phyloP scores from a whole-genome alignment of 2,329 filamentous ascomycete genomes.

The Trichoderma koningiopsis region DNA sequence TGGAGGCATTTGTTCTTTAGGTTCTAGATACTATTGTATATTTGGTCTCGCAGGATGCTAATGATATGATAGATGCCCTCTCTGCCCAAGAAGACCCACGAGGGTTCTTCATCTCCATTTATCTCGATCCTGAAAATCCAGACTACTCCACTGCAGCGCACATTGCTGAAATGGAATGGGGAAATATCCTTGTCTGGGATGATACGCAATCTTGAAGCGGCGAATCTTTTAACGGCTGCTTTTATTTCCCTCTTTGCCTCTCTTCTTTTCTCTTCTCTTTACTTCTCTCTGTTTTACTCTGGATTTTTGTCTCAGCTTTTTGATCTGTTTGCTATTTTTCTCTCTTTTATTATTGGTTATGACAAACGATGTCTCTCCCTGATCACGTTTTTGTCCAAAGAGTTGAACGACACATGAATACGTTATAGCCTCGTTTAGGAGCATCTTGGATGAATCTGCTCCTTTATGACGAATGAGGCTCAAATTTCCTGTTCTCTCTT shows the following conservation, averaged over 20 bases:
- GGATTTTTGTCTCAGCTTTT: background rate
- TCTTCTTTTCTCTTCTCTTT: too few relatives aligned
- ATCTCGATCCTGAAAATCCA: slow-evolving; percentile 37
- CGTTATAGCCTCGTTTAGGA: background rate
- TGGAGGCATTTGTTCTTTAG: background rate
- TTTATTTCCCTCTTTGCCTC: background rate
- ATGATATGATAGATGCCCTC: background rate
- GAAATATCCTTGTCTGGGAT: slow-evolving; percentile 33
- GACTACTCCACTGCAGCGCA: slow-evolving; percentile 32
- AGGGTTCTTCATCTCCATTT: slow-evolving; percentile 41
- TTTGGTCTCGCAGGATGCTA: background rate
- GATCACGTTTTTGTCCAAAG: background rate
- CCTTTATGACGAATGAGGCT: background rate
- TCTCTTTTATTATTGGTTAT: background rate
- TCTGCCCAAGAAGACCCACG: slow-evolving; percentile 30
- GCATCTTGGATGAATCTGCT: background rate
- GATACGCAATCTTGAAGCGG: background rate
- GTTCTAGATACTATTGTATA: background rate
- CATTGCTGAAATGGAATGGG: slow-evolving; percentile 36
- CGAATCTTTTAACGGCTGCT: background rate
- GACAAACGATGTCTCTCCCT: background rate
- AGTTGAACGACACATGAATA: background rate
- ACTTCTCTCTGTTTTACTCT: background rate
- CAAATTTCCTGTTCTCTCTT: background rate
- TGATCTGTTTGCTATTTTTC: background rate